A percentile compares a stretch with the other conserved stretches of the same genome.
These are phyloP conservation scores for Populus trichocarpa DNA, from an alignment of 441 rosid genomes.

Conservation along the genomic window DNA sequence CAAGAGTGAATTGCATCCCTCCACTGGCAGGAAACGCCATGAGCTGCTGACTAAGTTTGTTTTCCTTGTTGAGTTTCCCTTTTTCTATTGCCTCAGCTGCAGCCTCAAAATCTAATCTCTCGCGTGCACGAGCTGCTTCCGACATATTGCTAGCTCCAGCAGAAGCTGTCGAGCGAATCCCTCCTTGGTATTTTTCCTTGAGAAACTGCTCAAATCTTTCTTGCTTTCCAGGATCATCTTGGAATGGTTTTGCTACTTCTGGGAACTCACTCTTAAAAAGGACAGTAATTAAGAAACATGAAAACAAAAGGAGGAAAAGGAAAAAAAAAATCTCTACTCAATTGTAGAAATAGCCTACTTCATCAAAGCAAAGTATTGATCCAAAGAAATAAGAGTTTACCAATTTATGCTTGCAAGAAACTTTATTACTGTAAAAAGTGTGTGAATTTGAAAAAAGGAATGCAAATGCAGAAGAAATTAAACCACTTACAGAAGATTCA, in stretches of 20 bases:
- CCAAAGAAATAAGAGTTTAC: neutral
- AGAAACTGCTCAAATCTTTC: slow-evolving; percentile 92
- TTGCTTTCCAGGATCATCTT: slow-evolving; percentile 84
- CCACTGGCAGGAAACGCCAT: slow-evolving; percentile 53
- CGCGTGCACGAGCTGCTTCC: slow-evolving; percentile 92
- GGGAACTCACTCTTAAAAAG: slow-evolving; percentile 49
- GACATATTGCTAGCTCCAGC: slow-evolving; percentile 63
- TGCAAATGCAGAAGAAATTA: slow-evolving; percentile 13
- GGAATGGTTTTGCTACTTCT: slow-evolving; percentile 75
- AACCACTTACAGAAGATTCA: slow-evolving; percentile 57
- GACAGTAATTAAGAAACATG: slow-evolving; percentile 10
- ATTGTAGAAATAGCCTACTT: slow-evolving; percentile 6
- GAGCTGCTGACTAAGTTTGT: slow-evolving; percentile 35
- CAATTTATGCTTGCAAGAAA: slow-evolving; percentile 11
- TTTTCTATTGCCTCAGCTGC: slow-evolving; percentile 91
- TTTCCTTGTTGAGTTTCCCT: slow-evolving; percentile 54
- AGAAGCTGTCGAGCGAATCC: slow-evolving; percentile 64
- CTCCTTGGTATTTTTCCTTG: slow-evolving; percentile 90
- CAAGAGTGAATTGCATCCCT: slow-evolving; percentile 72
- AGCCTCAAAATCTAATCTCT: slow-evolving; percentile 95
- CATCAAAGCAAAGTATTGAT: neutral
- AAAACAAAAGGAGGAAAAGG: slow-evolving; percentile 9
- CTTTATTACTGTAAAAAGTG: slow-evolving; percentile 3
- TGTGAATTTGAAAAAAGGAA: slow-evolving; percentile 4
- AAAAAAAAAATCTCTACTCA: slow-evolving; percentile 12